Evolutionary conservation across 2,329 filamentous ascomycete genomes (phyloP).

Genomic region (Fusarium sp.): DNA sequence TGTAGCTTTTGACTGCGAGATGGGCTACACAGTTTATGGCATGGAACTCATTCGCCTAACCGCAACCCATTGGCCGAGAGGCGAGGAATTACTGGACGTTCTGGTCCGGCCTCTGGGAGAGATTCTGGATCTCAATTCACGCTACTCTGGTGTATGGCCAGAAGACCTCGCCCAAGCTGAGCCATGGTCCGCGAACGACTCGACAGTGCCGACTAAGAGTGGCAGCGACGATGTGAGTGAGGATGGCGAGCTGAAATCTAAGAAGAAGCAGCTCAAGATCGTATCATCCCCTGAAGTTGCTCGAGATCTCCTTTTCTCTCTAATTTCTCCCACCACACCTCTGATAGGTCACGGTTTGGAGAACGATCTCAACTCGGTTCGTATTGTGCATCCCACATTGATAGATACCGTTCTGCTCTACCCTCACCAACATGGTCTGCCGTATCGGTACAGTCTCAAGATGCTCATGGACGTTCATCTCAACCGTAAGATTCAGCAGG

Average conservation of each 20-base stretch:
- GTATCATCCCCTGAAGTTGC: slow-evolving; percentile 81
- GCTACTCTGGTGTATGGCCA: slow-evolving; percentile 87
- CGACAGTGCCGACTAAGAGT: slow-evolving; percentile 44
- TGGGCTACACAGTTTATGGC: slow-evolving; percentile 92
- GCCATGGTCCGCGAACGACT: slow-evolving; percentile 58
- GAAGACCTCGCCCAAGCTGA: slow-evolving; percentile 79
- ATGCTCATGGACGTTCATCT: slow-evolving; percentile 77
- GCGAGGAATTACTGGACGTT: slow-evolving; percentile 81
- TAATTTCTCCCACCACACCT: slow-evolving; percentile 81
- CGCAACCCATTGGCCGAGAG: slow-evolving; percentile 86
- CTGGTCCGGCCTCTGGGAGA: slow-evolving; percentile 87
- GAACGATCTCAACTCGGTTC: slow-evolving; percentile 89
- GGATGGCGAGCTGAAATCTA: slow-evolving; percentile 46
- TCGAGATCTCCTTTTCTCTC: slow-evolving; percentile 79
- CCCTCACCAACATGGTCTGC: slow-evolving; percentile 81
- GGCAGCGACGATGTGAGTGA: slow-evolving; percentile 43
- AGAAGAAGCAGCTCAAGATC: slow-evolving; percentile 69
- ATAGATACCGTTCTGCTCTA: slow-evolving; percentile 89
- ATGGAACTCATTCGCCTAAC: slow-evolving; percentile 92
- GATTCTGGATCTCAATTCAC: slow-evolving; percentile 89
- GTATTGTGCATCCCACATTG: slow-evolving; percentile 85
- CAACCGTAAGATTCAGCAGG: slow-evolving; percentile 81
- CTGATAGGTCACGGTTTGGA: slow-evolving; percentile 94
- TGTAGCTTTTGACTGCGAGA: slow-evolving; percentile 94
- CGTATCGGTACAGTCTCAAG: slow-evolving; percentile 82